Conservation (phyloP, 371 early-diverging fungal species). For the Actinomortierella ambigua region DNA sequence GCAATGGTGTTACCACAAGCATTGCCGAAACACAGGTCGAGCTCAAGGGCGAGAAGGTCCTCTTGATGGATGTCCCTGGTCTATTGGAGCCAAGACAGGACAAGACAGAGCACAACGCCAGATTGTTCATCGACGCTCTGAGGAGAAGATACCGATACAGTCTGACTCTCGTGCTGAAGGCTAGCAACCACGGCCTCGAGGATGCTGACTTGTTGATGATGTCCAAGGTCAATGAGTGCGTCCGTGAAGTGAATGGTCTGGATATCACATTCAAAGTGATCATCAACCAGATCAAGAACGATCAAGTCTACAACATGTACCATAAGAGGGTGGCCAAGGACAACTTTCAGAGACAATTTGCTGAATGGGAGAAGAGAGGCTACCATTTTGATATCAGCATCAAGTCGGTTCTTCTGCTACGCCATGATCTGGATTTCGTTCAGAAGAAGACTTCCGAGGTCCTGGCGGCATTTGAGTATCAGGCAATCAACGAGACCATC, state of each 20-base stretch:
- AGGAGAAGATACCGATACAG: slow-evolving; percentile 11
- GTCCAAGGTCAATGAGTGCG: slow-evolving; percentile 14
- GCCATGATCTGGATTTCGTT: not conserved
- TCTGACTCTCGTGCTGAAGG: slow-evolving; percentile 13
- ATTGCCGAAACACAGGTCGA: not conserved
- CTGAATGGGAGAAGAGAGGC: not conserved
- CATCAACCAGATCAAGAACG: slow-evolving; percentile 9
- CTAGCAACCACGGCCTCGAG: slow-evolving; percentile 4
- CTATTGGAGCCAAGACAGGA: slow-evolving; percentile 10
- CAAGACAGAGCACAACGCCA: slow-evolving; percentile 1
- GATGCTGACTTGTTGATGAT: slow-evolving; percentile 10
- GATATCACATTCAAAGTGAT: slow-evolving; percentile 5
- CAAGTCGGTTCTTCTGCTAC: not conserved
- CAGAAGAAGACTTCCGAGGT: no score
- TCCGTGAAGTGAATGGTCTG: slow-evolving; percentile 5
- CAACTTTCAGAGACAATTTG: not conserved
- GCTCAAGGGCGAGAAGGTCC: not conserved
- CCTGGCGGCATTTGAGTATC: not conserved
- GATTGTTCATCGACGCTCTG: slow-evolving; percentile 5
- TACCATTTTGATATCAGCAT: not conserved
- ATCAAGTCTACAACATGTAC: not conserved
- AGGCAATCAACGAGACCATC: slow-evolving; percentile 1
- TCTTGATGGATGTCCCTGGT: slow-evolving; percentile 14
- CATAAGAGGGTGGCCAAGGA: not conserved
- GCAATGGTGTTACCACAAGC: slow-evolving; percentile 6